These are phyloP conservation scores for Syncephalastrum racemosum DNA, from an alignment of 371 early-diverging fungal species.

Conservation along the genomic window DNA sequence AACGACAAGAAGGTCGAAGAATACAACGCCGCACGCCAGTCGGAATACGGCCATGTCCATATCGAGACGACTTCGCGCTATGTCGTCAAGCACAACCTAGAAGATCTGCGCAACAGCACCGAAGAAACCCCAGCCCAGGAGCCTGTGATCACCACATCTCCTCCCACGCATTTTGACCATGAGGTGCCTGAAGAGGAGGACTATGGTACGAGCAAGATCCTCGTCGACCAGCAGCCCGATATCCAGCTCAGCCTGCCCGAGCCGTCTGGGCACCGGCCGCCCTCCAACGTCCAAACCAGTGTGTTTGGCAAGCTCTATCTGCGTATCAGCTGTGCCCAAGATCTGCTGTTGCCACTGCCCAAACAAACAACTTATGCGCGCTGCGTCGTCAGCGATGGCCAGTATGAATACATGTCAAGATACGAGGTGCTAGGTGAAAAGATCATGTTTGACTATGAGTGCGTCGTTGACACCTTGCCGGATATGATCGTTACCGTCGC, in stretches of 20 bases:
- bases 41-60: slow-evolving; percentile 7
- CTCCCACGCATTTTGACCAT: slow-evolving; percentile 5
- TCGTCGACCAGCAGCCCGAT: not conserved
- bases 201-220: slow-evolving; percentile 5
- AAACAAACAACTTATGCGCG: slow-evolving; percentile 42
- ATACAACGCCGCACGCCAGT: not conserved
- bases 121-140: too few species aligned
- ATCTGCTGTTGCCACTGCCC: slow-evolving; percentile 41
- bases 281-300: too few species aligned
- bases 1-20: slow-evolving; percentile 3
- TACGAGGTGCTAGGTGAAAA: slow-evolving; percentile 34
- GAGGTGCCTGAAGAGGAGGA: slow-evolving; percentile 1
- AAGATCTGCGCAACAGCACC: not conserved
- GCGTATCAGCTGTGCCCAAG: slow-evolving; percentile 34
- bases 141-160: not conserved
- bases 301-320: slow-evolving; percentile 40
- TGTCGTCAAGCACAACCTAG: not conserved
- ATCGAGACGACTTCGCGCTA: slow-evolving; percentile 5
- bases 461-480: slow-evolving; percentile 37
- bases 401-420: slow-evolving; percentile 49
- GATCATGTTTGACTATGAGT: slow-evolving; percentile 42
- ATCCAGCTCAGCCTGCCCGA: slow-evolving; percentile 1
- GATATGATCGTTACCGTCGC: slow-evolving; percentile 47
- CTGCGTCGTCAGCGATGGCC: slow-evolving; percentile 46
- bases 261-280: not conserved